Evolutionary conservation across 1,139 yeast species (phyloP).

Genomic region (Wickerhamomyces sp.): DNA sequence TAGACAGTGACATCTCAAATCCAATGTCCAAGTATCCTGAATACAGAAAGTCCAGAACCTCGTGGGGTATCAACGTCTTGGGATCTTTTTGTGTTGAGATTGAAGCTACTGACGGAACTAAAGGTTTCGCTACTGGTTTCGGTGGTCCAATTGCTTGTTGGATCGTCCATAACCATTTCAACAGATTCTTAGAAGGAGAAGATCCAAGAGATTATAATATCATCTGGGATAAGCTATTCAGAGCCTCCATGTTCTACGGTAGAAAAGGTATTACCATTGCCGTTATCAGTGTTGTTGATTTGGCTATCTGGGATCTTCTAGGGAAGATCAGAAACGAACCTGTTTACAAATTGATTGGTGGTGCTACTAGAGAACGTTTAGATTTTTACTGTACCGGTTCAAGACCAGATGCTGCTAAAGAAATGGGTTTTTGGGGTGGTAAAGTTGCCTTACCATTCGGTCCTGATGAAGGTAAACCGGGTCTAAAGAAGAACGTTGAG

Average conservation of each 20-base stretch:
- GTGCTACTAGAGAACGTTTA: slow-evolving; percentile 40
- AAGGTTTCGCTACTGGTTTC: slow-evolving; percentile 48
- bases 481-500: slow-evolving; percentile 40
- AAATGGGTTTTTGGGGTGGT: slow-evolving; percentile 48
- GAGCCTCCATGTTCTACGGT: slow-evolving; percentile 48
- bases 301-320: slow-evolving; percentile 45
- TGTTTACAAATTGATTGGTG: slow-evolving; percentile 47
- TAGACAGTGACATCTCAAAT: slow-evolving; percentile 40
- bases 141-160: slow-evolving; percentile 50
- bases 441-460: slow-evolving; percentile 47
- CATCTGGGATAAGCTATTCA: slow-evolving; percentile 45
- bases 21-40: slow-evolving; percentile 46
- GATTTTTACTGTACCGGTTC: slow-evolving; percentile 46
- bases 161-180: slow-evolving; percentile 42
- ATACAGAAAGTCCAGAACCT: slow-evolving; percentile 38
- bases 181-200: slow-evolving; percentile 39
- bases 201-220: slow-evolving; percentile 43
- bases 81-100: slow-evolving; percentile 48
- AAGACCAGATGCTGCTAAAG: slow-evolving; percentile 41
- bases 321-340: slow-evolving; percentile 46
- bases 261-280: slow-evolving; percentile 46
- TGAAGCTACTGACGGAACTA: slow-evolving; percentile 43
- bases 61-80: slow-evolving; percentile 47
- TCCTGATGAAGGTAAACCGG: slow-evolving; percentile 45
- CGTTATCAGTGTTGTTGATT: slow-evolving; percentile 41